Base-by-base conservation (phyloP, 31 red algal species). In the Porphyra umbilicalis region DNA sequence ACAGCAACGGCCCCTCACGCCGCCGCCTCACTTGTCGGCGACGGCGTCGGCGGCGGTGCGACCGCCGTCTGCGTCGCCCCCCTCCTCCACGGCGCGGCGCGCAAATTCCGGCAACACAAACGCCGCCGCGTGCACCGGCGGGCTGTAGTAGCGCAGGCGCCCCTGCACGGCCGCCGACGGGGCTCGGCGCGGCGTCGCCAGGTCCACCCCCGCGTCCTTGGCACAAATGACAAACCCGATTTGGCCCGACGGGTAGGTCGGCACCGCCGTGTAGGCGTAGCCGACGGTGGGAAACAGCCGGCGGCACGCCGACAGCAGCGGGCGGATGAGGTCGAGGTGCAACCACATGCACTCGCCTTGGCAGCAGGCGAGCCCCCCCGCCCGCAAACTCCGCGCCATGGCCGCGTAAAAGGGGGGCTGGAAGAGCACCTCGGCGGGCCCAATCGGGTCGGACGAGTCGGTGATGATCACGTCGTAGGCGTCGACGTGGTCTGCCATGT, bases 331-430 rank as follows among this genome's bases (percentile, higher is more conserved):
- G 67, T 89, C 84, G 30, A 86, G 79, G 77, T 98, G 96, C 46
- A 98, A 77, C 96, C 96, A 98, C 74, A 98, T 93, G 83, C 96
- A 93, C 81, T 98, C 96, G 57, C 92, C 93, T 57, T 98, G 96
- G 32, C 83, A 76, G 35, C 77, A 87, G 13, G 90, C 79, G 5
- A 98, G 44, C 6, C 96, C 96, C 31, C 90, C 91, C 20, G 81
- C 71, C 34, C 90, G 81, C n/a, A 98, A 68, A 20, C 81, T 38
- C 18, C 35, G 30, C 32, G 81, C 33, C 86, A 98, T 86, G 33
- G 79, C 40, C 79, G 91, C 36, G 78, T 90, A 98, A 75, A 92
- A 98, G 2, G 83, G 44, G 32, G 77, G 77, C 85, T 88, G 33
- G 87, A 95, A 98, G 20, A 98, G 87, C 4, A 80, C 79, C 67